Evolutionary conservation across 139 green algal species (phyloP).

Genomic region (Haematococcus sp.): DNA sequence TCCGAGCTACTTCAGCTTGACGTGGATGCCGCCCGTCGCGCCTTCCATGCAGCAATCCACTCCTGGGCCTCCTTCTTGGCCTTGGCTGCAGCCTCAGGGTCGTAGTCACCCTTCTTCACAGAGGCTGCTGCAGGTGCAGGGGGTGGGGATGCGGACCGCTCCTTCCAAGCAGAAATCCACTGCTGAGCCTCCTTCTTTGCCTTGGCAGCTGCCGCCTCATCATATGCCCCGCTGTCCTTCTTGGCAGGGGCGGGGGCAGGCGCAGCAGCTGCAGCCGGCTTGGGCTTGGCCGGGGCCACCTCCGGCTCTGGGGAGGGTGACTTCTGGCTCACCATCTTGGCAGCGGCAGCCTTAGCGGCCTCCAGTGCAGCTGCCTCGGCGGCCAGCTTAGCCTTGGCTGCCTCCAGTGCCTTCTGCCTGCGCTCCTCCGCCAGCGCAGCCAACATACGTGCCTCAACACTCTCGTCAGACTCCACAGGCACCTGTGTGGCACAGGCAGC

Average conservation of each 20-base stretch:
- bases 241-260: background rate
- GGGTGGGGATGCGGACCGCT: background rate
- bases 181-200: slow-evolving; percentile 6
- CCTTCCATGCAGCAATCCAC: slow-evolving; percentile 14
- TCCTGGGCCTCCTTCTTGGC: slow-evolving; percentile 23
- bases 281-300: slow-evolving; percentile 8
- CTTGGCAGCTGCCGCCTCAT: too few relatives aligned
- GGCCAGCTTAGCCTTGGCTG: background rate
- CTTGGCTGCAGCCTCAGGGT: background rate
- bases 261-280: too few relatives aligned
- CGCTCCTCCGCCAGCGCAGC: slow-evolving; percentile 8
- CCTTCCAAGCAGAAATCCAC: slow-evolving; percentile 14
- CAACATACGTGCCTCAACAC: slow-evolving; percentile 5
- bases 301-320: slow-evolving; percentile 5
- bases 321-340: too few relatives aligned
- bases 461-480: background rate
- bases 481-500: background rate
- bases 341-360: background rate
- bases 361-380: background rate
- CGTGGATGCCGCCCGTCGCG: background rate
- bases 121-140: background rate
- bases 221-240: too few relatives aligned
- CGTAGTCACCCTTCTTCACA: slow-evolving; percentile 17
- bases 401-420: slow-evolving; percentile 3
- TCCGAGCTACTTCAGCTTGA: too few relatives aligned